Evolutionary conservation across 495 filamentous ascomycete genomes (phyloP), one percentile per base, ranked within the genome.

Genomic region (Lepraria neglecta): DNA sequence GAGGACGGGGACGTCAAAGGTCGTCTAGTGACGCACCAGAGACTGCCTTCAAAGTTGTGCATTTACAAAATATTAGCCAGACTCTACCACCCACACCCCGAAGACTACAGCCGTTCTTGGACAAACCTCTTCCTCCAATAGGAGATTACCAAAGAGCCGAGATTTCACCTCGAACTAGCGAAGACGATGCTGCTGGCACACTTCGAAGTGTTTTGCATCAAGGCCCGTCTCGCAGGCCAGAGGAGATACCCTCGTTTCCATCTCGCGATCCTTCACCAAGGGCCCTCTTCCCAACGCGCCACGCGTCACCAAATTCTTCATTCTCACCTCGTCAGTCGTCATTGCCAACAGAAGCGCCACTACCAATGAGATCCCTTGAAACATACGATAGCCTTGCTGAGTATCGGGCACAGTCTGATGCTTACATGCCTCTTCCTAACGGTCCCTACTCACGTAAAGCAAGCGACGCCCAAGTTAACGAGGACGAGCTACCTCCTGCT

Each of bases 71-170:
- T 35, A 21, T 51, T 6, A 52, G 21, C 35, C 53, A 56, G 24
- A 51, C 47, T 3, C 52, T 42, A 44, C 24, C 47, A 4, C 31
- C 38, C n/a, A 28, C 58, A 27, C 31, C 38, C n/a, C n/a, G 45
- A 40, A 40, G 3, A 33, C 47, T 60, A 17, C 31, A 60, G 24
- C 42, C 40, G 50, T 53, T 46, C 35, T 40, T 60, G 46, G 33
- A 42, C 28, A 60, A 60, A 46, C 58, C 58, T 19, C 46, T 60
- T 19, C 58, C 58, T 24, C 58, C 47, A 0, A 60, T 60, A 31
- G 21, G 46, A n/a, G 58, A 60, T 30, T 11, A 21, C 15, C 58
- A 60, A 30, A 60, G 15, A 30, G 58, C 58, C 4, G 58, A 60
- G 35, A 9, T 33, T 14, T 52, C 35, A 4, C 42, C 50, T 24